Conservation (phyloP, 192 early-diverging fungal species). For the Kickxella alabastrina region DNA sequence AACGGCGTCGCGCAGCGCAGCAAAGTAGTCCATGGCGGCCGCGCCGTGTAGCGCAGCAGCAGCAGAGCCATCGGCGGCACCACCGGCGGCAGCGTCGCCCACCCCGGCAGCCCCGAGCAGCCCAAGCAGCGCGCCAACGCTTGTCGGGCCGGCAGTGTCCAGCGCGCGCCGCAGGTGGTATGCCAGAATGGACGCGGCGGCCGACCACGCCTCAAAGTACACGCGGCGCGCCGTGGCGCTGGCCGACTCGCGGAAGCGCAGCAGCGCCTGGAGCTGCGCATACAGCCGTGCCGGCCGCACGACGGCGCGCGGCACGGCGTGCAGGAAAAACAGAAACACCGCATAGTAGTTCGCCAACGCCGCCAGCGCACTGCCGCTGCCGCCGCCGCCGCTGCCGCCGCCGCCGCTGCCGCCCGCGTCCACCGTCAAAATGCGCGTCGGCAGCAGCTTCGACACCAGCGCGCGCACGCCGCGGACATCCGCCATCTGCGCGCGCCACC, state of each 20-base stretch:
- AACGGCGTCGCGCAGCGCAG: conserved; percentile 21
- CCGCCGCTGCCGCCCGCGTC: too few species aligned
- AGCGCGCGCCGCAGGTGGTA: conserved; percentile 11
- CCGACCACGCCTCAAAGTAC: conserved; percentile 53
- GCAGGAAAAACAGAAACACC: conserved; percentile 49
- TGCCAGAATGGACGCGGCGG: conserved; percentile 22
- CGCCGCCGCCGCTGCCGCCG: too few species aligned
- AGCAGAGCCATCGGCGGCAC: too few species aligned
- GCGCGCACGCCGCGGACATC: conserved; percentile 28
- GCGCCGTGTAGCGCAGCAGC: not conserved
- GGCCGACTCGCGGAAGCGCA: conserved; percentile 41
- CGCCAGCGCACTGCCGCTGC: too few species aligned
- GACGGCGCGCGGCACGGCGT: conserved; percentile 40
- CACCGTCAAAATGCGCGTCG: conserved; percentile 46
- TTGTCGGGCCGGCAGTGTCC: too few species aligned
- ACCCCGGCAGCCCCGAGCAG: not conserved
- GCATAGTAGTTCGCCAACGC: conserved; percentile 50
- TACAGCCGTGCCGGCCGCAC: conserved; percentile 33
- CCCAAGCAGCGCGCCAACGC: too few species aligned
- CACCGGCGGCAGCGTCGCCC: too few species aligned
- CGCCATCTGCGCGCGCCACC: conserved; percentile 16
- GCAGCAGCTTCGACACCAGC: conserved; percentile 45
- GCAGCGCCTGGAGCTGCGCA: conserved; percentile 43
- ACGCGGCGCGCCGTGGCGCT: conserved; percentile 37
- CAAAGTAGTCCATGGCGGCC: conserved; percentile 18